Base-by-base conservation (phyloP, 768 basidiomycete genomes). In the Termitomyces sp. region DNA sequence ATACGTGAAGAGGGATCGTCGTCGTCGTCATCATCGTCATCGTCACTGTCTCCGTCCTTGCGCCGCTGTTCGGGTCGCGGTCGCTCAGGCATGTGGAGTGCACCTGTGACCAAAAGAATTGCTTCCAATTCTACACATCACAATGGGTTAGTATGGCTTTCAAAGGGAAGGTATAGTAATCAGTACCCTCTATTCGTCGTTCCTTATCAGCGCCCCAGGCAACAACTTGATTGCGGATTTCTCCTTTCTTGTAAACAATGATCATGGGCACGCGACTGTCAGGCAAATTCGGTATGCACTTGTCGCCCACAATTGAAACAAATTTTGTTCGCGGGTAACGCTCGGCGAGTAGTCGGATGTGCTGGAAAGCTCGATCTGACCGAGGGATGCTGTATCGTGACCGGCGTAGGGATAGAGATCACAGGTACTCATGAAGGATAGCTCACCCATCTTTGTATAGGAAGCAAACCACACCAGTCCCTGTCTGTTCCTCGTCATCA, bases 211-310 rank as follows among this genome's bases (percentile, higher is more conserved):
- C 87, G 15, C 89, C 90, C 88, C 93, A 92, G 2, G 91, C 83
- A 5, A 92, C 78, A 13, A 97, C 77, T 70, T 98, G 94, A 61
- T 90, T 89, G 49, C 82, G 77, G 36, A 98, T 88, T 46, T 95
- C 89, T n/a, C 97, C 97, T 64, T 88, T 89, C 48, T 90, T 86
- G 73, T 99, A 98, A 33, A 96, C 76, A 63, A 99, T 86, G 58
- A 98, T 76, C 80, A 96, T 98, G 1, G 97, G 97, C 42, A 94
- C 74, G 54, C 94, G 86, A 39, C 83, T 79, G 66, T 98, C 97
- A 15, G 95, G 96, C 37, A 98, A 86, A 72, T 98, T 89, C n/a
- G 91, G 87, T 65, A 99, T 97, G 75, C 94, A 96, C 72, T 94
- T 94, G 74, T 92, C 84, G 39, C 95, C 94, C 4, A 95, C 85